Base-by-base conservation (phyloP, 192 early-diverging fungal species). In the Umbelopsis sp. region DNA sequence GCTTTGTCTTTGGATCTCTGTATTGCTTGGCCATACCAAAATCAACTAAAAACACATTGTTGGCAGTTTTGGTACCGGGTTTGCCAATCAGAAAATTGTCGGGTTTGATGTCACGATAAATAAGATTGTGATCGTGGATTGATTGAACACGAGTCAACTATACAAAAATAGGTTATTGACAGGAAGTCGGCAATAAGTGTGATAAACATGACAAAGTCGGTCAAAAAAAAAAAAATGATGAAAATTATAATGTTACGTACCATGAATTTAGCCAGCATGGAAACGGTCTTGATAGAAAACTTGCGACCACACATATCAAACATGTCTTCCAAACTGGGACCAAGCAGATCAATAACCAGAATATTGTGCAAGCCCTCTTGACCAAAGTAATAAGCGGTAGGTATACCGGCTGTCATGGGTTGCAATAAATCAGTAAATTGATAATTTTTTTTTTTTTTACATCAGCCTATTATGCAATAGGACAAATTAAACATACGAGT, bases 1-100 rank as follows among this genome's bases (percentile, higher is more conserved):
- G 90, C 78, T 93, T 93, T 44, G 96, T 98, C 74, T 93, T 95
- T 44, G 96, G 95, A 79, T 99, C 97, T 45, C 96, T 89, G 73
- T 97, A 99, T 75, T 94, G 90, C 82, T 99, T 99, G 44, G 96
- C 97, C 95, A 99, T 97, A 55, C 97, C 97, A 89, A 97, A 98
- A 85, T 99, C 97, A 71, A 99, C 91, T 74, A 99, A 85, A 74
- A 91, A 93, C 20, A 99, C 87, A 78, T 82, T 81, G 71, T 88
- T 92, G 33, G 83, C 86, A 46, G 81, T 78, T 66, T 86, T 85
- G 35, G 89, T 86, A 58, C 77, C 74, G 2, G 89, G 88, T 30
- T 91, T 85, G 41, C 97, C 97, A 73, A 97, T 91, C 75, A 99
- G 83, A 74, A 99, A 99, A 86, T 99, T 99, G 80, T 99, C 97